Evolutionary conservation across 176 grass and related monocot genomes (phyloP).

Genomic region (Triticum turgidum): DNA sequence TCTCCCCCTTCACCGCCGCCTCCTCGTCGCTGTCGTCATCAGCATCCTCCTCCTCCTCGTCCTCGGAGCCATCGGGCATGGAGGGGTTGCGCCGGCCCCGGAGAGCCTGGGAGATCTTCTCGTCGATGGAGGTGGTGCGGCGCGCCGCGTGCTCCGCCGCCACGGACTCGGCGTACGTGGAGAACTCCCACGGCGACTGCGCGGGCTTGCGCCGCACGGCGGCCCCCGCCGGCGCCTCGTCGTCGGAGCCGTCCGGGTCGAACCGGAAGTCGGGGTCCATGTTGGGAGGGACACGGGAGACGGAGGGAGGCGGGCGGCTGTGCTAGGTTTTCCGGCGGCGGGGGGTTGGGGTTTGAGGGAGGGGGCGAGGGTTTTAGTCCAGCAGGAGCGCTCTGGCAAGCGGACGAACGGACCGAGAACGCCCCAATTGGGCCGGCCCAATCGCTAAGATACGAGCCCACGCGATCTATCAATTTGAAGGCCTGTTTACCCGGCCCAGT

Average conservation of each 20-base stretch:
- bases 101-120: slow-evolving; percentile 67
- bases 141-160: slow-evolving; percentile 60
- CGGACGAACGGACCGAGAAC: no score
- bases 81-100: slow-evolving; percentile 25
- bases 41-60: slow-evolving; percentile 25
- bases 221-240: slow-evolving; percentile 20
- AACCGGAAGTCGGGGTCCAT: slow-evolving; percentile 85
- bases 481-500: no score
- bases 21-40: slow-evolving; percentile 18
- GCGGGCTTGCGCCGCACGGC: background rate
- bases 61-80: slow-evolving; percentile 32
- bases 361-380: slow-evolving; percentile 32
- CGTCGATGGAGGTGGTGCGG: slow-evolving; percentile 67
- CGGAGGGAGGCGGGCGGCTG: background rate
- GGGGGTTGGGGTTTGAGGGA: background rate
- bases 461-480: no score
- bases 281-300: background rate
- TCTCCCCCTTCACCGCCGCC: slow-evolving; percentile 31
- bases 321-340: slow-evolving; percentile 2
- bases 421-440: no score
- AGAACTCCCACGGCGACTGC: slow-evolving; percentile 90
- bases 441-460: no score
- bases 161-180: slow-evolving; percentile 65
- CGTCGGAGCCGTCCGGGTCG: slow-evolving; percentile 59
- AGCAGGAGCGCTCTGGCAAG: no score